Conservation (phyloP, 768 basidiomycete species). For the Tulasnella sp. region DNA sequence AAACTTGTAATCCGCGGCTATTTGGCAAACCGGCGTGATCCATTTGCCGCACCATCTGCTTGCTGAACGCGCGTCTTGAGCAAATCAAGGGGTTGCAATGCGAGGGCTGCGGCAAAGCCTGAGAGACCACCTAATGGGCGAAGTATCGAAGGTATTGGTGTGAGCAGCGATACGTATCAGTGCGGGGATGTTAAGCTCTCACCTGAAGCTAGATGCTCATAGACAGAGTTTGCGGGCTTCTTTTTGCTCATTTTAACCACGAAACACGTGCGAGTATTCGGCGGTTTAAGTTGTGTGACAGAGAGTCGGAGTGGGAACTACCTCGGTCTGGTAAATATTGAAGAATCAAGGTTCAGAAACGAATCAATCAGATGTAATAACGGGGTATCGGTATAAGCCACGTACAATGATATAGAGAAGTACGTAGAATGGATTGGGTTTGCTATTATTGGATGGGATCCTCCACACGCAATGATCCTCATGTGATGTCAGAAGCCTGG, state of each 20-base stretch:
- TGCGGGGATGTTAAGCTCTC: not conserved
- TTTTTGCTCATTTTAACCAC: not conserved
- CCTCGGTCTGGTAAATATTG: too few species aligned
- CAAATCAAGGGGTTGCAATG: constrained; percentile 77
- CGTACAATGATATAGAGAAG: too few species aligned
- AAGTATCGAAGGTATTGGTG: not conserved
- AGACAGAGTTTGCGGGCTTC: constrained; percentile 1
- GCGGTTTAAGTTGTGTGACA: too few species aligned
- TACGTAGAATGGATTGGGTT: too few species aligned
- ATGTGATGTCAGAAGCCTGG: not conserved
- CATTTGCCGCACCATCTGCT: not conserved
- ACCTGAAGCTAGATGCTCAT: constrained; percentile 11
- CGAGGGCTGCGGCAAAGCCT: constrained; percentile 62
- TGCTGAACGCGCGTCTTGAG: constrained; percentile 50
- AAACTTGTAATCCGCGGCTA: too few species aligned
- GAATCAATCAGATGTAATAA: too few species aligned
- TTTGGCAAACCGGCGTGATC: constrained; percentile 5
- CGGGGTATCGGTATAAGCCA: too few species aligned
- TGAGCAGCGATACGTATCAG: not conserved
- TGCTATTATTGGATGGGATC: too few species aligned
- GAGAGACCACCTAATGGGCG: constrained; percentile 54
- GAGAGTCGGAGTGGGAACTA: too few species aligned
- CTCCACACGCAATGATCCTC: too few species aligned
- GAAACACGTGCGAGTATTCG: not conserved
- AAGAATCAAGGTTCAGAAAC: too few species aligned